Percentiles rank a stretch among this genome's conserved stretches.
Evolutionary conservation across 257 asterid species (phyloP).

Genomic region (Capsicum pubescens): DNA sequence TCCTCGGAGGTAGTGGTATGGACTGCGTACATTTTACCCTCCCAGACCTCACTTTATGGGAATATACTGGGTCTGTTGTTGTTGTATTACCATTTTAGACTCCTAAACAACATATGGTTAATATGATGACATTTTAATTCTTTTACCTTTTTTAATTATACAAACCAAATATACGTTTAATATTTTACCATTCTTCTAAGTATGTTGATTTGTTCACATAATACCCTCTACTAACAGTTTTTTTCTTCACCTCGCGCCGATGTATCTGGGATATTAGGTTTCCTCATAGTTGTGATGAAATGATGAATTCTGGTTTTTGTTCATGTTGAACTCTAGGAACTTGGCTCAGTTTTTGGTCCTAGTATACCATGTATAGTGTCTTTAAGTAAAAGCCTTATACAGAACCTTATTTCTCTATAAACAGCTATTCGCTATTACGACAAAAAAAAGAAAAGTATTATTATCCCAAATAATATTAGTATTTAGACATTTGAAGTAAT

Average conservation of each 20-base stretch:
- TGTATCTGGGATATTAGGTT: not conserved
- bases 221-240: not conserved
- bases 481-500: no score
- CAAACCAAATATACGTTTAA: no score
- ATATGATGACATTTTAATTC: no score
- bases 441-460: no score
- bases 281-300: conserved; percentile 11
- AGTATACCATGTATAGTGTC: conserved; percentile 26
- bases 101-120: no score
- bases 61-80: no score
- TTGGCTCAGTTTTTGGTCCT: conserved; percentile 25
- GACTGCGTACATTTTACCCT: no score
- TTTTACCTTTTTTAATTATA: no score
- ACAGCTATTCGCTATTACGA: not conserved
- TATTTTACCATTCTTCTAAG: conserved; percentile 39
- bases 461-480: no score
- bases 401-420: not conserved
- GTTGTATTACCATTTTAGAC: no score
- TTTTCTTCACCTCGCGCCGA: not conserved
- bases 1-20: no score
- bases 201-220: conserved; percentile 63
- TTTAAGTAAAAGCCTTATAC: not conserved
- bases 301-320: not conserved
- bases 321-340: conserved; percentile 23
- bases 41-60: no score